Base-by-base conservation (phyloP, 176 grass and related monocot species). In the Oryza coarctata region DNA sequence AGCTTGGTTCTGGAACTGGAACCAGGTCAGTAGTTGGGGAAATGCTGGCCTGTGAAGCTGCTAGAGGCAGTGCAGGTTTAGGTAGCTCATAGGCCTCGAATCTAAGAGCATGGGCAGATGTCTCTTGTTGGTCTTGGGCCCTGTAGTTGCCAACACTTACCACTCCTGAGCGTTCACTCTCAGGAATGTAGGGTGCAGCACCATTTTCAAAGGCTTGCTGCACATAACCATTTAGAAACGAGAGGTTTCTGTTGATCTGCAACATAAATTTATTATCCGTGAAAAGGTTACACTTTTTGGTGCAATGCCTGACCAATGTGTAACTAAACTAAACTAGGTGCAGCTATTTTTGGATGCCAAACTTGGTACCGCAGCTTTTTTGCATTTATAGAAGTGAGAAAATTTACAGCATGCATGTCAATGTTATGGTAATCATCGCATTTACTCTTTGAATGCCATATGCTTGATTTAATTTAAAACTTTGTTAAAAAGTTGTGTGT, bases 21-120 rank as follows among this genome's bases (percentile, higher is more conserved):
- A 99, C 93, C 50, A 96, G 80, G 47, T 96, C 93, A 34, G 77
- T 90, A 65, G 61, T 80, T 47, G 87, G 83, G n/a, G 79, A 80
- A 66, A 84, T 30, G 7, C 69, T 83, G 31, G 32, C 14, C 81
- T 91, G 93, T 77, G 91, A 45, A 28, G 84, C 77, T 65, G 50
- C 76, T 75, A 80, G 22, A 76, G 80, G 73, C 79, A 79, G 27
- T 10, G 86, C 86, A 28, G 89, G 70, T 80, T 99, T 99, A 55
- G 96, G 97, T 83, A 96, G 84, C 87, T 99, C 97, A 72, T 99
- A 99, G 76, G 97, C 97, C 77, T 96, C 91, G 36, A 99, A 99
- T 78, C 89, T 93, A 75, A 99, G 97, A 70, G 93, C 61, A 71
- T 99, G 93, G 4, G 93, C 70, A 69, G 88, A 89, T 70, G 91